A percentile compares a stretch with the other conserved stretches of the same genome.
phyloP scores from a whole-genome alignment of 148 eudicot species.

The Pouteria glomerata region DNA sequence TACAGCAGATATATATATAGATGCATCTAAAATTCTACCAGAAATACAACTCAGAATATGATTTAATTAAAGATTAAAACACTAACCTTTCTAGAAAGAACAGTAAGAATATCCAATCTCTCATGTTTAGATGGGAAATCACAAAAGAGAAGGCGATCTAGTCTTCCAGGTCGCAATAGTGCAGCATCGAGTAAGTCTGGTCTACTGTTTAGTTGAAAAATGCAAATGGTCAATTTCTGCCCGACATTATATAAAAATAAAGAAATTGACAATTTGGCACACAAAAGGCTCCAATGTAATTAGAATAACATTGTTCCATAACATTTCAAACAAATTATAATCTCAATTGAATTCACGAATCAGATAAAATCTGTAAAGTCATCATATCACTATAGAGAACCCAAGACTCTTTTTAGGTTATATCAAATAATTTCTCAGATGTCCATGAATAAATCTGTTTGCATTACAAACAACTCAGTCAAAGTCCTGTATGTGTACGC shows the following conservation, averaged over 20 bases:
- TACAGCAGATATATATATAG: background rate
- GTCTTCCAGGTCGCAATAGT: conserved; percentile 88
- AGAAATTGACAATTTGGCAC: background rate
- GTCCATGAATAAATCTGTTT: too few relatives aligned
- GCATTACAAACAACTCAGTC: too few relatives aligned
- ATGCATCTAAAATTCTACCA: too few relatives aligned
- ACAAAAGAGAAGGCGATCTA: conserved; percentile 93
- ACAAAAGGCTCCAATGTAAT: background rate
- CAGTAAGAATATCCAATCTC: conserved; percentile 80
- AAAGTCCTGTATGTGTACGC: too few relatives aligned
- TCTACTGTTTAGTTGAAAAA: conserved; percentile 55
- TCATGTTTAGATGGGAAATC: conserved; percentile 80
- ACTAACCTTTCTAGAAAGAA: conserved; percentile 82
- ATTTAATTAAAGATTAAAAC: background rate
- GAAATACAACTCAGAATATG: background rate
- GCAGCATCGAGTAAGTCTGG: conserved; percentile 99
- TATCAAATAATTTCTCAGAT: background rate
- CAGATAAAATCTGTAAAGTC: background rate
- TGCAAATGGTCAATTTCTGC: background rate
- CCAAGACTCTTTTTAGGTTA: too few relatives aligned
- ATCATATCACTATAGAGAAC: too few relatives aligned
- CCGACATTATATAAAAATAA: background rate
- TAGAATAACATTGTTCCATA: background rate
- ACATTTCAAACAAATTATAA: background rate
- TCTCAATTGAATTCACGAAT: background rate